Conservation (phyloP, 768 basidiomycete genomes). For the Cantharellus cinnabarinus region DNA sequence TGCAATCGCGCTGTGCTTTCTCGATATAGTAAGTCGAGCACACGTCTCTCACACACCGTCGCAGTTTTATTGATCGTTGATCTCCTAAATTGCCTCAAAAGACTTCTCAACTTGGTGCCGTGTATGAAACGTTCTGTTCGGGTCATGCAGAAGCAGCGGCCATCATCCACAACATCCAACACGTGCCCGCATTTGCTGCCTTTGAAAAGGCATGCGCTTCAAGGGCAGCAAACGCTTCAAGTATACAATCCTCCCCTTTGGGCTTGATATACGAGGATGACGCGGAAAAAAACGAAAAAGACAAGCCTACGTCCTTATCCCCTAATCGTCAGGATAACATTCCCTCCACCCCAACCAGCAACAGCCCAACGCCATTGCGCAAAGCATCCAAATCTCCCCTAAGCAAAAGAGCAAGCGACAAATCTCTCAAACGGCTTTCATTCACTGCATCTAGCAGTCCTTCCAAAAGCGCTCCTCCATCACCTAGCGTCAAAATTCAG, state of each 20-base stretch:
- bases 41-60: not conserved
- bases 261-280: too few relatives aligned
- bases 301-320: slow-evolving; percentile 1
- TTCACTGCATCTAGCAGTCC: too few relatives aligned
- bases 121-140: slow-evolving; percentile 75
- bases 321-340: slow-evolving; percentile 6
- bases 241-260: not conserved
- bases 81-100: not conserved
- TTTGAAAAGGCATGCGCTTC: slow-evolving; percentile 63
- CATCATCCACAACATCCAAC: slow-evolving; percentile 43
- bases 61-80: slow-evolving; percentile 10
- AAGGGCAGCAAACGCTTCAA: not conserved
- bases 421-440: too few relatives aligned
- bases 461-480: too few relatives aligned
- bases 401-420: not conserved
- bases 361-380: not conserved
- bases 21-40: not conserved
- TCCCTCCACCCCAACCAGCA: not conserved
- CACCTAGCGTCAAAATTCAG: too few relatives aligned
- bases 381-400: not conserved
- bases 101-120: slow-evolving; percentile 14
- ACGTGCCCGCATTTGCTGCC: slow-evolving; percentile 56
- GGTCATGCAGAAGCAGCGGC: slow-evolving; percentile 68
- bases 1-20: slow-evolving; percentile 12
- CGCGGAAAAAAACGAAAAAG: not conserved